phyloP scores from a whole-genome alignment of 345 rosid species.

The Hibiscus tridactylites region DNA sequence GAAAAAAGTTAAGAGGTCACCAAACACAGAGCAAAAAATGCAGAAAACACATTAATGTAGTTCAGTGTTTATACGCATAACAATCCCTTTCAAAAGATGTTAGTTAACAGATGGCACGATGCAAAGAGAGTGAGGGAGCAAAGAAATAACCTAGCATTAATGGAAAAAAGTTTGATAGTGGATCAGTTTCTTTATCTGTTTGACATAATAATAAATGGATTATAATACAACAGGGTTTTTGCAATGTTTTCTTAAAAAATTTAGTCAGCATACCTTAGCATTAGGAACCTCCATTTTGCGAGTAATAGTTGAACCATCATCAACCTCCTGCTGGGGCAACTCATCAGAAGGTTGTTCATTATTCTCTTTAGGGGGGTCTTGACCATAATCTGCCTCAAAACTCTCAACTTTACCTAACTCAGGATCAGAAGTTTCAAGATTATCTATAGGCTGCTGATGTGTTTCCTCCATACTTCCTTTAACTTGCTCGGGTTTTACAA shows the following conservation, averaged over 20 bases:
- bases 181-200: no score
- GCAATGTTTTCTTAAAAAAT: not conserved
- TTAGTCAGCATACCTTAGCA: conserved; percentile 45
- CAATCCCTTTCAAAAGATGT: not conserved
- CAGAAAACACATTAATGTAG: not conserved
- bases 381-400: not conserved
- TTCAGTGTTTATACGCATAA: not conserved
- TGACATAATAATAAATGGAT: not conserved
- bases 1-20: not conserved
- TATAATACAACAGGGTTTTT: not conserved
- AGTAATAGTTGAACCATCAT: conserved; percentile 30
- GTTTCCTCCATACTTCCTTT: conserved; percentile 6
- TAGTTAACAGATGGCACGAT: not conserved
- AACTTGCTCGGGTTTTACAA: conserved; percentile 13
- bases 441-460: conserved; percentile 1
- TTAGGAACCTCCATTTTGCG: conserved; percentile 78
- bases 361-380: not conserved
- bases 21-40: not conserved
- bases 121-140: not conserved
- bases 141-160: not conserved
- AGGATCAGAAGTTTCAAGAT: not conserved
- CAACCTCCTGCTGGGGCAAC: conserved; percentile 15
- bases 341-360: not conserved
- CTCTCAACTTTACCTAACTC: not conserved
- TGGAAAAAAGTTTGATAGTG: not conserved